Conservation (phyloP, 352 stramenopile species). For the Phytophthora rubi region DNA sequence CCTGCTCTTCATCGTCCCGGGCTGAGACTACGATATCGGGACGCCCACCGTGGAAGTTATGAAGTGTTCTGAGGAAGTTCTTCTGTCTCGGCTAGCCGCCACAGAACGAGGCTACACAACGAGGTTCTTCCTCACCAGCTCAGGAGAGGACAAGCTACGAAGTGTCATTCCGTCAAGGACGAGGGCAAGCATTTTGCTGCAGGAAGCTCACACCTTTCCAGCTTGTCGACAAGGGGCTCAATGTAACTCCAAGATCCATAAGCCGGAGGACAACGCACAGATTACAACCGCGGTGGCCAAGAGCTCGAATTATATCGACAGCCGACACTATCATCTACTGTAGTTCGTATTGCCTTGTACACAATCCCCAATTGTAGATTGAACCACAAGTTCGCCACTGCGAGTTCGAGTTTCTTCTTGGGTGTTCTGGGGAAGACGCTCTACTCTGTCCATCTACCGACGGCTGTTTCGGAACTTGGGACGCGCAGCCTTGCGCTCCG, state of each 20-base stretch:
- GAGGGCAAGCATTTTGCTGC: not conserved
- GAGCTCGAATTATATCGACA: not conserved
- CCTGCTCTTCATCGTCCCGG: conserved; percentile 20
- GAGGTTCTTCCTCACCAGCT: conserved; percentile 30
- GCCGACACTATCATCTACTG: not conserved
- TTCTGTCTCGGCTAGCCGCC: conserved; percentile 37
- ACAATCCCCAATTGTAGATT: conserved; percentile 15
- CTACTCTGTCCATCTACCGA: conserved; percentile 37
- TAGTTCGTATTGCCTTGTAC: not conserved
- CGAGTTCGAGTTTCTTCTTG: not conserved
- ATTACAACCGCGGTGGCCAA: not conserved
- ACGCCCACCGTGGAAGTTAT: conserved; percentile 45
- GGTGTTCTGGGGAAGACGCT: not conserved
- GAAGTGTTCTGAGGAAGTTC: conserved; percentile 42
- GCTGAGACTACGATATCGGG: conserved; percentile 15
- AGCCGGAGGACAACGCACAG: not conserved
- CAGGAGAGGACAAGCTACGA: not conserved
- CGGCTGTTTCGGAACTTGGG: conserved; percentile 53
- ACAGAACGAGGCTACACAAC: conserved; percentile 6
- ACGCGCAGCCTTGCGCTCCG: conserved; percentile 62
- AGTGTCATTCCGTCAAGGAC: not conserved
- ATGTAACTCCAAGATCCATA: not conserved
- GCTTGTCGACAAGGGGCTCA: not conserved
- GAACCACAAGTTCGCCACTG: not conserved
- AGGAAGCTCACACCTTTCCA: not conserved